phyloP scores from a whole-genome alignment of 768 basidiomycete species.

The Lanmaoa rubissima region DNA sequence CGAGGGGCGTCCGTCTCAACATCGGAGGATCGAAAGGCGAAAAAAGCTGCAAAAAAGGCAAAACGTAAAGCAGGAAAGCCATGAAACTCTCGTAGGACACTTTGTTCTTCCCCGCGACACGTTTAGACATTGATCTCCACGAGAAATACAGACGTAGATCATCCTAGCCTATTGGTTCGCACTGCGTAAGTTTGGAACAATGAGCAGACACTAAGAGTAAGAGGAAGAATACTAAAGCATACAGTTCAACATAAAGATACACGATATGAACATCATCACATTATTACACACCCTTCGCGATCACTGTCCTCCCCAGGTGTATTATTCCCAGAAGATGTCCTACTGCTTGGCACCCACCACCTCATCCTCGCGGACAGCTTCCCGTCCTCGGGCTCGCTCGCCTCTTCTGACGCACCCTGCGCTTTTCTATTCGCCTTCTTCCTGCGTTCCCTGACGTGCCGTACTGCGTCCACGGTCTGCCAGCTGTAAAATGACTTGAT shows the following conservation, averaged over 20 bases:
- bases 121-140: constrained; percentile 16
- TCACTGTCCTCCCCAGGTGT: constrained; percentile 48
- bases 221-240: constrained; percentile 26
- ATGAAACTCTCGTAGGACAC: constrained; percentile 12
- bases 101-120: background rate
- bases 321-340: constrained; percentile 46
- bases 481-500: constrained; percentile 84
- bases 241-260: constrained; percentile 28
- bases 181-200: constrained; percentile 15
- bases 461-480: constrained; percentile 82
- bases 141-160: constrained; percentile 16
- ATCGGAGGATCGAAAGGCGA: constrained; percentile 24
- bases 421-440: constrained; percentile 49
- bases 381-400: constrained; percentile 31
- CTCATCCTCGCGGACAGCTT: constrained; percentile 17
- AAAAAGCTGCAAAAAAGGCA: constrained; percentile 34
- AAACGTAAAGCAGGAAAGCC: constrained; percentile 33
- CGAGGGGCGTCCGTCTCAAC: constrained; percentile 22
- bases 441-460: constrained; percentile 59
- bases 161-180: constrained; percentile 10
- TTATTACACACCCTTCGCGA: constrained; percentile 65
- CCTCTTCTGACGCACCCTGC: constrained; percentile 34
- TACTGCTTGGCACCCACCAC: constrained; percentile 45
- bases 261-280: constrained; percentile 42
- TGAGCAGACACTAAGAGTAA: constrained; percentile 11